Evolutionary conservation across 2,329 filamentous ascomycete genomes (phyloP).

Genomic region (Stenocarpella maydis): DNA sequence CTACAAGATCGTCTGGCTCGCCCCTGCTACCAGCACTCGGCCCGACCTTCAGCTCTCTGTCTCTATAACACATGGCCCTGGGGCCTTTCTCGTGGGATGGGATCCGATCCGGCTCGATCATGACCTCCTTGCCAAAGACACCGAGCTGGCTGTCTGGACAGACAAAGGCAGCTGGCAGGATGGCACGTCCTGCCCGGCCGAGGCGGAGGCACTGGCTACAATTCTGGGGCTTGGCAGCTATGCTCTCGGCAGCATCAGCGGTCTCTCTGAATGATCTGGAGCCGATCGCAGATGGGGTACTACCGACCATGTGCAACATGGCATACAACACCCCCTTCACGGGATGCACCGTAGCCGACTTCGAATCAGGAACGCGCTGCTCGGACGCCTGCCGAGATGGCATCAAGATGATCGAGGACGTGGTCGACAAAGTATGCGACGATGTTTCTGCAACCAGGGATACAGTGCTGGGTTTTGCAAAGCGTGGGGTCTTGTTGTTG

Average conservation of each 20-base stretch:
- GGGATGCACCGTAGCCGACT: conserved; percentile 50
- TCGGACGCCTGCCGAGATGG: conserved; percentile 52
- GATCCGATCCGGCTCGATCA: conserved; percentile 16
- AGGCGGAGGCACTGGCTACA: conserved; percentile 26
- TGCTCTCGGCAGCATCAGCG: conserved; percentile 42
- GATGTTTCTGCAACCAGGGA: conserved; percentile 66
- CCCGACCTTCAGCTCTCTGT: neutral
- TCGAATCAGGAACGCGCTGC: conserved; percentile 46
- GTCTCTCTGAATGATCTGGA: conserved; percentile 52
- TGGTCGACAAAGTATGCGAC: conserved; percentile 74
- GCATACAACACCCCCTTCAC: conserved; percentile 53
- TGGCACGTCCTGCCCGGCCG: conserved; percentile 22
- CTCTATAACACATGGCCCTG: conserved; percentile 4
- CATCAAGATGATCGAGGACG: conserved; percentile 81
- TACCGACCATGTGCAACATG: conserved; percentile 49
- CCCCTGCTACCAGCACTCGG: neutral
- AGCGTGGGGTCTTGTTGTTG: conserved; percentile 21
- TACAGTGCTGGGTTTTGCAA: conserved; percentile 46
- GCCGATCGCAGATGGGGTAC: conserved; percentile 47
- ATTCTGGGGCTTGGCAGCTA: conserved; percentile 33
- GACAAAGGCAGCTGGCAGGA: conserved; percentile 8
- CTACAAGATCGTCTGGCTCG: conserved; percentile 1
- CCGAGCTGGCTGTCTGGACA: neutral
- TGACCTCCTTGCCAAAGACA: neutral
- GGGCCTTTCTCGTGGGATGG: conserved; percentile 17